Percentiles rank a stretch among this genome's conserved stretches.
phyloP scores from a whole-genome alignment of 441 rosid genomes.

The Aquilaria agallochum region DNA sequence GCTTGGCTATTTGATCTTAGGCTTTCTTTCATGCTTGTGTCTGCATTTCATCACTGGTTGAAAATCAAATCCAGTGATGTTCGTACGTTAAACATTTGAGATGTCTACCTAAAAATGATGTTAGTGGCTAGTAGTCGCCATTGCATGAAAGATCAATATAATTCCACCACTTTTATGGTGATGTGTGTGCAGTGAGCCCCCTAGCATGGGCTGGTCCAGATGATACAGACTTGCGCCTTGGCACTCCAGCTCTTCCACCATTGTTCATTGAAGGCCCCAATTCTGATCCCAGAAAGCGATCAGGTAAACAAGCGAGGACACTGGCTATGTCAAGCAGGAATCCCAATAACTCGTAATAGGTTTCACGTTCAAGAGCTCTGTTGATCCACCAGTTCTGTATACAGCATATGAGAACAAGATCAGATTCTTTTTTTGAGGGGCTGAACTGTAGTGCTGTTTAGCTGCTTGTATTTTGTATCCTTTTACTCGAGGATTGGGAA shows the following conservation, averaged over 20 bases:
- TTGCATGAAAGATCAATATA: background rate
- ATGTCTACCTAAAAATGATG: background rate
- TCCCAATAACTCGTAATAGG: too few relatives aligned
- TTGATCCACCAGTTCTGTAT: too few relatives aligned
- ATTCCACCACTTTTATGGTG: background rate
- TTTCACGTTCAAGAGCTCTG: too few relatives aligned
- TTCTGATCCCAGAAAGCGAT: constrained; percentile 17
- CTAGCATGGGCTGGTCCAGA: constrained; percentile 49
- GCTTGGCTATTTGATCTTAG: too few relatives aligned
- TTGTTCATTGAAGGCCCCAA: constrained; percentile 20
- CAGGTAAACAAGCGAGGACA: constrained; percentile 28
- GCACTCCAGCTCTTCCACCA: constrained; percentile 31
- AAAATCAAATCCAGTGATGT: too few relatives aligned
- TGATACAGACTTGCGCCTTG: constrained; percentile 39
- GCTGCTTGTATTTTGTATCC: too few relatives aligned
- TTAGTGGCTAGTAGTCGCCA: background rate
- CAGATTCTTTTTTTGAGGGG: too few relatives aligned
- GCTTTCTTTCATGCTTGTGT: too few relatives aligned
- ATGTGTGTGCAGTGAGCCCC: constrained; percentile 38
- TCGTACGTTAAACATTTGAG: background rate
- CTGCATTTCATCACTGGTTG: too few relatives aligned
- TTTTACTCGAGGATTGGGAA: too few relatives aligned
- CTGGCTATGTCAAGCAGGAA: background rate
- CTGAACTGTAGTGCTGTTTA: too few relatives aligned
- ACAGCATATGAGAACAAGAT: too few relatives aligned